Conservation (phyloP, 2,329 filamentous ascomycete species). For the Arthrobotrys entomopaga region DNA sequence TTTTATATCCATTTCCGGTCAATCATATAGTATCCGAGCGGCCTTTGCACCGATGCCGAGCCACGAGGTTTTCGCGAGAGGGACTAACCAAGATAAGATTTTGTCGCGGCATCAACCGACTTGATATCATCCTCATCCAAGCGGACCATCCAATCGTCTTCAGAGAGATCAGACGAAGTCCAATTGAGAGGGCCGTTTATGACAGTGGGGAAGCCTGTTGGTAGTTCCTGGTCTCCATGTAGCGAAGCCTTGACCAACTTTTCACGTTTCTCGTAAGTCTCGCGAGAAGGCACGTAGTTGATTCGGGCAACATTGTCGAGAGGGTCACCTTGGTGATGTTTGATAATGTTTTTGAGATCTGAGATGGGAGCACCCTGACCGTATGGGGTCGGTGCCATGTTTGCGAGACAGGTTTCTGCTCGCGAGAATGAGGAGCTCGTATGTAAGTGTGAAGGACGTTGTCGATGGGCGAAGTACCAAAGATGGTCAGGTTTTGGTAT, state of each 20-base stretch:
- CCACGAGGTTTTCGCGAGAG: not conserved
- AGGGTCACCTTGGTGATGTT: constrained; percentile 7
- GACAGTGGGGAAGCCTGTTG: constrained; percentile 25
- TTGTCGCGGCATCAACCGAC: constrained; percentile 39
- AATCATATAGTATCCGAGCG: not conserved
- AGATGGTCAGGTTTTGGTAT: not conserved
- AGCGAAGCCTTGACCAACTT: constrained; percentile 28
- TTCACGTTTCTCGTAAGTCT: constrained; percentile 32
- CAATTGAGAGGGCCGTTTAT: constrained; percentile 33
- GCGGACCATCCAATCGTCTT: constrained; percentile 44
- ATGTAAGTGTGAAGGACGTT: not conserved
- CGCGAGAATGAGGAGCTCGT: constrained; percentile 11
- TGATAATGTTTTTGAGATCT: constrained; percentile 34
- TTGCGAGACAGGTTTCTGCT: constrained; percentile 6
- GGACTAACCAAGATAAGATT: constrained; percentile 52
- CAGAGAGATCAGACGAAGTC: constrained; percentile 34
- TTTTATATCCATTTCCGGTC: not conserved
- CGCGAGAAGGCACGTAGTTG: constrained; percentile 41
- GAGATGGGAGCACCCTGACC: constrained; percentile 39
- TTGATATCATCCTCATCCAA: constrained; percentile 32
- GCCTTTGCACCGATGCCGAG: no score
- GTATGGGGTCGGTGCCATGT: constrained; percentile 48
- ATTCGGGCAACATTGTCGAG: constrained; percentile 32
- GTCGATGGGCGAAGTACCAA: constrained; percentile 7
- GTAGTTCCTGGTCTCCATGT: constrained; percentile 13